Percentiles rank a stretch among this genome's conserved stretches.
Conservation (phyloP, 202 grass and related monocot genomes). For the Digitaria exilis region DNA sequence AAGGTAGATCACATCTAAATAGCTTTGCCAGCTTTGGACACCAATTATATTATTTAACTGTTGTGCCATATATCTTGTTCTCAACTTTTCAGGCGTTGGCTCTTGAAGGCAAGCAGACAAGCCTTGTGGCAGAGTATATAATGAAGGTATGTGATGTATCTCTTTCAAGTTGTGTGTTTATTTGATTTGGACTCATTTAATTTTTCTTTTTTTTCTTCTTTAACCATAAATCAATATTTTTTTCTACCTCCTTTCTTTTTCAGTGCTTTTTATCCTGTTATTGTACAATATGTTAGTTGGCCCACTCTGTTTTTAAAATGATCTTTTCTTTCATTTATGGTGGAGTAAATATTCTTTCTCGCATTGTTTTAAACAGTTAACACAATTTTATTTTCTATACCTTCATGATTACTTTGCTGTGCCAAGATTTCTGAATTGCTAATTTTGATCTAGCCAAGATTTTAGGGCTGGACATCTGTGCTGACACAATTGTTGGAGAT, state of each 20-base stretch:
- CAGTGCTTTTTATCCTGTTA: not conserved
- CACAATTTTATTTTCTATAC: not conserved
- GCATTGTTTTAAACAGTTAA: not conserved
- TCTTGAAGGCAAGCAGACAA: conserved; percentile 88
- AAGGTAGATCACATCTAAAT: conserved; percentile 58
- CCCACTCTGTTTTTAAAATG: not conserved
- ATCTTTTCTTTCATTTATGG: not conserved
- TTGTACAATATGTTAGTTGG: not conserved
- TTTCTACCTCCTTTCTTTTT: too few species aligned
- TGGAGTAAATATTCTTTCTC: not conserved
- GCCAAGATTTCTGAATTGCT: conserved; percentile 78
- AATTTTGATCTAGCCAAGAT: conserved; percentile 99
- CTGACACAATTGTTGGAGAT: conserved; percentile 97
- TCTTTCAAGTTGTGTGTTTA: conserved; percentile 32
- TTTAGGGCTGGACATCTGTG: conserved; percentile 99
- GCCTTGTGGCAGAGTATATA: conserved; percentile 93
- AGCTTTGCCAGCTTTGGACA: not conserved
- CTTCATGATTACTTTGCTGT: conserved; percentile 20
- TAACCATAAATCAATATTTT: too few species aligned
- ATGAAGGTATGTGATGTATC: conserved; percentile 79
- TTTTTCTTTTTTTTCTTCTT: too few species aligned
- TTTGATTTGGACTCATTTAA: conserved; percentile 23
- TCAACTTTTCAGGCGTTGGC: conserved; percentile 77
- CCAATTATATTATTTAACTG: not conserved
- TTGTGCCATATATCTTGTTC: conserved; percentile 42